Evolutionary conservation across 345 rosid genomes (phyloP), one percentile per base, ranked within the genome.

Genomic region (Atalantia buxifolia): DNA sequence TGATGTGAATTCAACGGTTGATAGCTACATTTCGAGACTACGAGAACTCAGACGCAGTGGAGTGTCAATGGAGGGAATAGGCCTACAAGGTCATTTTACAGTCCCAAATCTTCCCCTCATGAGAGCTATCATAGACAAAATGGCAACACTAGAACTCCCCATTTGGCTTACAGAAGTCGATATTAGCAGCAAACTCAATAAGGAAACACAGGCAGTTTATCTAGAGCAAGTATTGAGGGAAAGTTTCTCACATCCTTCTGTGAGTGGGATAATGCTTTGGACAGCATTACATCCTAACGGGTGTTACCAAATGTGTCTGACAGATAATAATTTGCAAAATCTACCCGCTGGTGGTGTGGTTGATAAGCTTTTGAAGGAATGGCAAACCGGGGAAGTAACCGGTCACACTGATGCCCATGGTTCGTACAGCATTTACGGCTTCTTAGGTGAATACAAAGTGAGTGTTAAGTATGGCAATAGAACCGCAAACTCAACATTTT

Each of bases 81-180:
- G 98, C 22, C 76, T 92, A 19, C 94, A 95, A 84, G 81, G 95
- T 71, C 99, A 93, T 53, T 95, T 93, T 76, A 82, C 87, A 0
- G 78, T 18, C 25, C 96, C 94, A 14, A 92, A 95, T 63, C 87
- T 74, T 56, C 92, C 97, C 4, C 77, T 95, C 4, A 89, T 92
- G 81, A 88, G 97, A 77, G 99, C 87, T 0, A 84, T 85, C 22
- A 76, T 93, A 0, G 96, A 95, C 82, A 95, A 95, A 67, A 66
- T 95, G 77, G 94, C 91, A 18, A 79, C 90, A 0, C 87, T 95
- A 2, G 68, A 81, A n/a, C 92, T 90, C n/a, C 96, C 99, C 3
- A 87, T 93, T 28, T 91, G 97, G 97, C 93, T 93, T 30, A 93
- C 99, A 3, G 99, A 95, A 80, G 86, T 92, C 38, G 96, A 95